Evolutionary conservation across 352 stramenopile species (phyloP).

Genomic region (Globisporangium nunn): DNA sequence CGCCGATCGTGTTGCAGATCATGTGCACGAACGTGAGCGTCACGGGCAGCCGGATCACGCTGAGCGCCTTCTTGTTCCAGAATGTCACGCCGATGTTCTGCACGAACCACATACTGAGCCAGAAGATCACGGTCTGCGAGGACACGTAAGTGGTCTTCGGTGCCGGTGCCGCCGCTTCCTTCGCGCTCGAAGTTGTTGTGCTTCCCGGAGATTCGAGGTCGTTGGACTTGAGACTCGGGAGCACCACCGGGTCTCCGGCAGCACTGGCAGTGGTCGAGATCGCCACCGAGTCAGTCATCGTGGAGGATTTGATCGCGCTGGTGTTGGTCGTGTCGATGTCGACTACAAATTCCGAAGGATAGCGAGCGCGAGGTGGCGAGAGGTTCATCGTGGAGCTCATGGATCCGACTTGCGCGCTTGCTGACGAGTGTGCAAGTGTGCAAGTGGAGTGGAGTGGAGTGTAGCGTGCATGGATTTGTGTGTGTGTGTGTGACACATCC

Average conservation of each 20-base stretch:
- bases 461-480: background rate
- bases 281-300: background rate
- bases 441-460: too few relatives aligned
- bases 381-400: background rate
- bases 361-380: background rate
- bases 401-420: background rate
- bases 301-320: background rate
- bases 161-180: slow-evolving; percentile 28
- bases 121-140: slow-evolving; percentile 61
- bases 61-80: slow-evolving; percentile 92
- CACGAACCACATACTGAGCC: slow-evolving; percentile 81
- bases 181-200: slow-evolving; percentile 43
- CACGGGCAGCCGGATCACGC: slow-evolving; percentile 51
- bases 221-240: slow-evolving; percentile 25
- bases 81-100: slow-evolving; percentile 94
- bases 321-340: background rate
- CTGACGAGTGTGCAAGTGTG: background rate
- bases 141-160: slow-evolving; percentile 68
- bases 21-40: slow-evolving; percentile 93
- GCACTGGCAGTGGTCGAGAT: background rate
- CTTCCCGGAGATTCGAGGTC: slow-evolving; percentile 22
- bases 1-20: slow-evolving; percentile 88
- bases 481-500: too few relatives aligned
- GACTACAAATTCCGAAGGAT: background rate
- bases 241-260: background rate